Base-by-base conservation (phyloP, 768 basidiomycete species). In the Sporobolomyces phaffii region DNA sequence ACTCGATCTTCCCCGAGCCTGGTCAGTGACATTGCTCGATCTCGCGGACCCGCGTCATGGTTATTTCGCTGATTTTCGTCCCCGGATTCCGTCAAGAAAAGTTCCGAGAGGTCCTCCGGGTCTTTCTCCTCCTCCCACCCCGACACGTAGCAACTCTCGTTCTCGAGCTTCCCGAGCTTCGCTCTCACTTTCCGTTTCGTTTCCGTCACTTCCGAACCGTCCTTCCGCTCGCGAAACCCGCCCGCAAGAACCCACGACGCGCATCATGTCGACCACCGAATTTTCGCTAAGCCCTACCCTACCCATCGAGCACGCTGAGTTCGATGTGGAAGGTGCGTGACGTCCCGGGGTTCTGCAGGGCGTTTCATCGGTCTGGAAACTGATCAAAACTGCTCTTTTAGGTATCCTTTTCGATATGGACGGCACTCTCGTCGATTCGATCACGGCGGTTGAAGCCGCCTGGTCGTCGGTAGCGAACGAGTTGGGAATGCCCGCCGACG, bases 361-460 rank as follows among this genome's bases (percentile, higher is more conserved):
- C 31, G 54, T 43, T 43, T 44, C 40, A 57, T 43, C 54, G 54
- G 34, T n/a, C 24, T 15, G 24, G n/a, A 22, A 24, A 38, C 36
- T 54, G 36, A 49, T 20, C 50, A 9, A 14, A 34, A 14, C 18
- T 18, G 34, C 29, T 11, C 31, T 9, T 22, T 3, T 33, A 48
- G 60, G 56, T 36, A 58, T 63, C 38, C 44, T 70, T 29, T 74
- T 70, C 75, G 86, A 86, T 77, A 87, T 87, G 85, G 85, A 86
- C 74, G 86, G 85, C 48, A 88, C 86, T 20, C 80, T 87, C 59
- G 87, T 86, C 47, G 86, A 88, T 76, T 87, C 86, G 22, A 88
- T 88, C 75, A 62, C 62, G 28, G 70, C 67, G n/a, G 86, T 87
- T 66, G 86, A 88, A 75, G 85, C 85, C 5, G 87, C 87, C 5